These are phyloP conservation scores for Lachancea sp. DNA, from an alignment of 805 yeast genomes.

Conservation along the genomic window DNA sequence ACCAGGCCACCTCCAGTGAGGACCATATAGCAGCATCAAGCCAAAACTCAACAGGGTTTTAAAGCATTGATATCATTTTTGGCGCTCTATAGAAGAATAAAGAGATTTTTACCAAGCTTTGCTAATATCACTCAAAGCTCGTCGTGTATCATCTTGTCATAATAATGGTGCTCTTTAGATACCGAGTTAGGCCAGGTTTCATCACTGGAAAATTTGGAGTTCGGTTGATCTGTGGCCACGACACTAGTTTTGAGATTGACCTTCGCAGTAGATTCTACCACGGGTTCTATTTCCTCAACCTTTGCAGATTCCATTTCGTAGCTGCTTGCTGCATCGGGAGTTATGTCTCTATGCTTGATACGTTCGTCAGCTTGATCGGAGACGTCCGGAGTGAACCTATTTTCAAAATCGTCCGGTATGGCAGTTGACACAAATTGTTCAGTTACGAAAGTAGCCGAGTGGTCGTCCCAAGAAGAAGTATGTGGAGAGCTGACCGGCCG, in stretches of 20 bases:
- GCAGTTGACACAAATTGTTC: conserved; percentile 1
- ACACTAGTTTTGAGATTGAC: not conserved
- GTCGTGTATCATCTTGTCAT: conserved; percentile 1
- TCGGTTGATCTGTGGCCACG: not conserved
- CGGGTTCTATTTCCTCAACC: conserved; percentile 2
- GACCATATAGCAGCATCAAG: not conserved
- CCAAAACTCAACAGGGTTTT: not conserved
- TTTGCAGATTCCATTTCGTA: not conserved
- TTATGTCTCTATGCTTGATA: not conserved
- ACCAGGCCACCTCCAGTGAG: not conserved
- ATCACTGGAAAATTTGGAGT: not conserved
- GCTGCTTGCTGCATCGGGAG: not conserved
- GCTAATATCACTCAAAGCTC: conserved; percentile 2
- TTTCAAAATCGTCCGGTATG: conserved; percentile 9
- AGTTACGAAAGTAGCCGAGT: not conserved
- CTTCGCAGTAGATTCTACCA: not conserved
- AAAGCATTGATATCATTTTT: not conserved
- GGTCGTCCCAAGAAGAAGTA: conserved; percentile 5
- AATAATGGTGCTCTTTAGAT: too few relatives aligned
- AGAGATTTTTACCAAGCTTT: not conserved
- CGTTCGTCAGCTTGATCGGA: not conserved
- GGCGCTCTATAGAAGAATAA: too few relatives aligned
- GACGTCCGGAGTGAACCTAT: conserved; percentile 9
- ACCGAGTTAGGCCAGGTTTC: too few relatives aligned
- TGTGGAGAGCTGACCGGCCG: not conserved